Conservation (phyloP, 2,329 filamentous ascomycete genomes). For the Nannizziopsis barbatae region DNA sequence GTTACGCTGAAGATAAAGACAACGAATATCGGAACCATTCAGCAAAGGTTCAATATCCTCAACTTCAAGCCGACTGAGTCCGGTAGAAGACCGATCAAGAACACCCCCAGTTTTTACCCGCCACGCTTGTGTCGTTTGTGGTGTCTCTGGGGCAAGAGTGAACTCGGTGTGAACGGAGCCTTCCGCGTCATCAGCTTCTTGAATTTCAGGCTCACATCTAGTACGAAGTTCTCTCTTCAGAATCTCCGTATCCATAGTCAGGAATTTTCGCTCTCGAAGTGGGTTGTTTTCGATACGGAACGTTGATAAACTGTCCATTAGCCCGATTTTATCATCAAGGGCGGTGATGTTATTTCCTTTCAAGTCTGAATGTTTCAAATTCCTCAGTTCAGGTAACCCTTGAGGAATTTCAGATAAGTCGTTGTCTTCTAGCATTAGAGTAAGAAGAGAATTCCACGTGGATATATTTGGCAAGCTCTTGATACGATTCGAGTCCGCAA, state of each 20-base stretch:
- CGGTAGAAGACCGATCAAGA: constrained; percentile 58
- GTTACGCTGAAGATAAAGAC: constrained; percentile 66
- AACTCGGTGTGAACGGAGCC: constrained; percentile 34
- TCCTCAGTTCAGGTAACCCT: constrained; percentile 57
- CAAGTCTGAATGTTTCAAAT: constrained; percentile 67
- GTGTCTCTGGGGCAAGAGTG: constrained; percentile 37
- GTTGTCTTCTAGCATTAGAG: constrained; percentile 71
- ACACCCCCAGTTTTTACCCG: constrained; percentile 35
- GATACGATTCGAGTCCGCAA: constrained; percentile 71
- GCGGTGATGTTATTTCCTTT: constrained; percentile 70
- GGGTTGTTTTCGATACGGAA: constrained; percentile 82
- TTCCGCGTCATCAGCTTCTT: constrained; percentile 29
- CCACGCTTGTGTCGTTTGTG: constrained; percentile 24
- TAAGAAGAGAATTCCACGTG: constrained; percentile 62
- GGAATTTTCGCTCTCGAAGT: constrained; percentile 73
- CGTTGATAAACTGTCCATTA: constrained; percentile 65
- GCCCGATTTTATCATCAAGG: constrained; percentile 63
- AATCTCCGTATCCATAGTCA: constrained; percentile 67
- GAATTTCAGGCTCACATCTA: constrained; percentile 46
- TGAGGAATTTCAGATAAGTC: constrained; percentile 62
- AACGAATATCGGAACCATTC: constrained; percentile 37
- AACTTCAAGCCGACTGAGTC: constrained; percentile 46
- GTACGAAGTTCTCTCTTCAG: constrained; percentile 62
- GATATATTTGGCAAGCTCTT: constrained; percentile 59
- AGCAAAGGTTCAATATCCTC: constrained; percentile 37